Conservation (phyloP, 2,329 filamentous ascomycete genomes). For the Fusarium humuli region DNA sequence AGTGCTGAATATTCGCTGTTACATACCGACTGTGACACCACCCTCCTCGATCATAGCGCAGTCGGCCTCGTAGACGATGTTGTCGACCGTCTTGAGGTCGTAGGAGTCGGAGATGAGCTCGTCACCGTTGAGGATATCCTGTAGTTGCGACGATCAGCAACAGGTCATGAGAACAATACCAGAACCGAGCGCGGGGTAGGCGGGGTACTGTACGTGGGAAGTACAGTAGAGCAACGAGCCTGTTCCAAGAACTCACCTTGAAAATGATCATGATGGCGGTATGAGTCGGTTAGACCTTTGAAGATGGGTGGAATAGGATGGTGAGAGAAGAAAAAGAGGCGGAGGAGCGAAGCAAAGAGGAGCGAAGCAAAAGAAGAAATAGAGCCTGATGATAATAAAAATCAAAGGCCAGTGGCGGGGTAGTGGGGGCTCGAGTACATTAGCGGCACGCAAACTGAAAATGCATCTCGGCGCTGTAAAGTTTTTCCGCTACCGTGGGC, state of each 20-base stretch:
- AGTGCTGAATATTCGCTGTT: neutral
- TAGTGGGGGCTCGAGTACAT: constrained; percentile 38
- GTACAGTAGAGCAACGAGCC: neutral
- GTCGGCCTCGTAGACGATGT: constrained; percentile 88
- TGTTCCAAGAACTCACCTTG: constrained; percentile 63
- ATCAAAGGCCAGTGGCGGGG: constrained; percentile 45
- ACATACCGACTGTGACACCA: constrained; percentile 77
- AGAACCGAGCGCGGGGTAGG: constrained; percentile 36
- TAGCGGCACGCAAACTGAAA: constrained; percentile 29
- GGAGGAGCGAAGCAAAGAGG: constrained; percentile 37
- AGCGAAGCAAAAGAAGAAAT: constrained; percentile 32
- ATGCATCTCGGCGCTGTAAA: constrained; percentile 16
- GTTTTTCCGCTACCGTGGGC: constrained; percentile 11
- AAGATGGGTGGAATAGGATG: constrained; percentile 13
- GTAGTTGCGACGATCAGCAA: constrained; percentile 48
- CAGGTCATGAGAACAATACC: constrained; percentile 35
- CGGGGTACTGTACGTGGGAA: constrained; percentile 11
- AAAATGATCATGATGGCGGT: constrained; percentile 78
- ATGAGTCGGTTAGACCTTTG: constrained; percentile 42
- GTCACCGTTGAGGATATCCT: constrained; percentile 92
- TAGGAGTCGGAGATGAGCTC: constrained; percentile 98
- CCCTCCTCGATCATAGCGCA: constrained; percentile 89
- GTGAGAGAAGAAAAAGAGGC: constrained; percentile 26
- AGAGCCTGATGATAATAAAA: constrained; percentile 46
- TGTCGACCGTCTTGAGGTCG: constrained; percentile 82